phyloP scores from a whole-genome alignment of 1,284 basidiomycete genomes.

The Rugosomyces carneus region DNA sequence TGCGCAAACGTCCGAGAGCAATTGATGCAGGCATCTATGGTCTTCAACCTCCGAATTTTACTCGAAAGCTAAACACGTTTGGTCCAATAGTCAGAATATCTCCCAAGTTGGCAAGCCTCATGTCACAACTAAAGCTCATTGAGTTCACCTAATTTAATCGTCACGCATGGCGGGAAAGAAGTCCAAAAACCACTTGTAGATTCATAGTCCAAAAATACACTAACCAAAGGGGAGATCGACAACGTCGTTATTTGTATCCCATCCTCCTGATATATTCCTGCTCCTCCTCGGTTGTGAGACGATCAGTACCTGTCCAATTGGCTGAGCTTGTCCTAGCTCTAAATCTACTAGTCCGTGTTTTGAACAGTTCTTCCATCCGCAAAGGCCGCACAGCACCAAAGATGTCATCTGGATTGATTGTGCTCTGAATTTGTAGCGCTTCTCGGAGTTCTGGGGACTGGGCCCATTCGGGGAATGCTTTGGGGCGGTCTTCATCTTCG shows the following conservation, averaged over 20 bases:
- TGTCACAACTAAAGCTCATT: too few relatives aligned
- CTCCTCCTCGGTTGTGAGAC: constrained; percentile 78
- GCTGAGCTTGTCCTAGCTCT: constrained; percentile 87
- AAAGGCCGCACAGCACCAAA: constrained; percentile 84
- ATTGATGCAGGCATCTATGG: too few relatives aligned
- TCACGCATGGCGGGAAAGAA: too few relatives aligned
- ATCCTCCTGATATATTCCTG: constrained; percentile 82
- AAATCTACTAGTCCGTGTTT: constrained; percentile 70
- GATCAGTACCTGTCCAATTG: constrained; percentile 87
- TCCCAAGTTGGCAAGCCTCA: too few relatives aligned
- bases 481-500: constrained; percentile 76
- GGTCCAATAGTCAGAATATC: too few relatives aligned
- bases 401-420: constrained; percentile 86
- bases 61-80: too few relatives aligned
- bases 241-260: constrained; percentile 58
- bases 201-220: too few relatives aligned
- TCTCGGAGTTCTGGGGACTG: constrained; percentile 81
- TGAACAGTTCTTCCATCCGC: constrained; percentile 83
- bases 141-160: too few relatives aligned
- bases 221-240: too few relatives aligned
- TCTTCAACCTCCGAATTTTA: too few relatives aligned
- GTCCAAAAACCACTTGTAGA: too few relatives aligned
- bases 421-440: constrained; percentile 74
- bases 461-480: constrained; percentile 80
- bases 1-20: too few relatives aligned